Conservation (phyloP, 768 basidiomycete genomes). For the Leccinum boreale region DNA sequence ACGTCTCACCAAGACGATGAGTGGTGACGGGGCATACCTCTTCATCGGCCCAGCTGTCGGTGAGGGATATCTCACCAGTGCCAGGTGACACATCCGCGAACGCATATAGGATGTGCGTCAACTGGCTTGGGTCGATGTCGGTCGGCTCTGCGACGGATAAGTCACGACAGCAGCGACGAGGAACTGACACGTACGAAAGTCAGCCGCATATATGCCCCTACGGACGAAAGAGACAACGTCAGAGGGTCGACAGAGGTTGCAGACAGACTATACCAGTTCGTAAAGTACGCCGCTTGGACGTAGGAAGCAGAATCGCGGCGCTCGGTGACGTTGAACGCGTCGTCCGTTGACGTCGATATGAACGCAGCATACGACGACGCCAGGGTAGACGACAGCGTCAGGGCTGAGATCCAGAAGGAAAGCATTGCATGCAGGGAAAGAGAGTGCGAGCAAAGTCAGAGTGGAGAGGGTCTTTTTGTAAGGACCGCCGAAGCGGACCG, state of each 20-base stretch:
- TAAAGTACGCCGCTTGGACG: constrained; percentile 35
- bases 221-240: not conserved
- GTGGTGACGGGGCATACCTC: constrained; percentile 37
- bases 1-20: not conserved
- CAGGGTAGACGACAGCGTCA: constrained; percentile 11
- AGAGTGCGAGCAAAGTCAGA: not conserved
- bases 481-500: constrained; percentile 6
- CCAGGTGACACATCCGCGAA: constrained; percentile 70
- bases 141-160: constrained; percentile 49
- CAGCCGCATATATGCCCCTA: constrained; percentile 60
- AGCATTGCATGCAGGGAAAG: not conserved
- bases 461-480: constrained; percentile 15
- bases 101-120: constrained; percentile 79
- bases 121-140: constrained; percentile 51
- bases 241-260: not conserved
- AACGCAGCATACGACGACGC: constrained; percentile 11
- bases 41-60: constrained; percentile 74
- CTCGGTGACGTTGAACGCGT: constrained; percentile 2
- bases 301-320: constrained; percentile 20
- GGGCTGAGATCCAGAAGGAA: not conserved
- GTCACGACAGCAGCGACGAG: not conserved
- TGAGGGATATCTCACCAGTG: constrained; percentile 61
- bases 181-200: constrained; percentile 48
- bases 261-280: constrained; percentile 30
- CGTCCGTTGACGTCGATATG: constrained; percentile 1